Percentiles rank a stretch among this genome's conserved stretches.
These are phyloP conservation scores for Keithomyces neogunnii DNA, from an alignment of 2,329 filamentous ascomycete species.

Conservation along the genomic window DNA sequence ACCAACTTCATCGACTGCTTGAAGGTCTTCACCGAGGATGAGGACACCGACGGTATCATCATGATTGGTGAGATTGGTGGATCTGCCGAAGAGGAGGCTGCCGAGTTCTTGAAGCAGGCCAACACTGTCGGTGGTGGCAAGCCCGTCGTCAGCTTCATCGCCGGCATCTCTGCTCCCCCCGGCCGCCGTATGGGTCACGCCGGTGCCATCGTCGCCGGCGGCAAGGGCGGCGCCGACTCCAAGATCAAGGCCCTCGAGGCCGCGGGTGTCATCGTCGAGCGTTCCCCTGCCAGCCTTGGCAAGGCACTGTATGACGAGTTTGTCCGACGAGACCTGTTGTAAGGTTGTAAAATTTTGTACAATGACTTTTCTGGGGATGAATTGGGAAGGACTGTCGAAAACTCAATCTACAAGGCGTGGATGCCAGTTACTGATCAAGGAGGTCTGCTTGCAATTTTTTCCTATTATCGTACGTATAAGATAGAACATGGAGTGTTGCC, in stretches of 20 bases:
- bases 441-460: slow-evolving; percentile 16
- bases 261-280: slow-evolving; percentile 92
- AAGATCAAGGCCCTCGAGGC: slow-evolving; percentile 94
- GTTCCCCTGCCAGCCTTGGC: slow-evolving; percentile 82
- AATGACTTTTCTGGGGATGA: background rate
- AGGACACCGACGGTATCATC: slow-evolving; percentile 97
- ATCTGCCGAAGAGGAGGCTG: slow-evolving; percentile 93
- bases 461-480: slow-evolving; percentile 22
- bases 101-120: slow-evolving; percentile 87
- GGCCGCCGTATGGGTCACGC: slow-evolving; percentile 98
- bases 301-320: slow-evolving; percentile 95
- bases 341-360: slow-evolving; percentile 26
- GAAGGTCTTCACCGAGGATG: slow-evolving; percentile 90
- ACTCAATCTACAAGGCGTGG: slow-evolving; percentile 12
- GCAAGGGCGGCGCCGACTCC: slow-evolving; percentile 95
- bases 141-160: slow-evolving; percentile 96
- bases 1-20: slow-evolving; percentile 99
- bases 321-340: slow-evolving; percentile 91
- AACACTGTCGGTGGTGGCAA: slow-evolving; percentile 81
- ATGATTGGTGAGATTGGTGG: slow-evolving; percentile 99
- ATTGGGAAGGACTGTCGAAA: slow-evolving; percentile 4
- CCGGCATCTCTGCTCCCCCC: slow-evolving; percentile 93
- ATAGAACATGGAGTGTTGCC: slow-evolving; percentile 19
- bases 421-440: slow-evolving; percentile 13
- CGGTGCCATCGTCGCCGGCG: slow-evolving; percentile 93